These are phyloP conservation scores for Medicago arabica DNA, from an alignment of 306 rosid genomes.

Conservation along the genomic window DNA sequence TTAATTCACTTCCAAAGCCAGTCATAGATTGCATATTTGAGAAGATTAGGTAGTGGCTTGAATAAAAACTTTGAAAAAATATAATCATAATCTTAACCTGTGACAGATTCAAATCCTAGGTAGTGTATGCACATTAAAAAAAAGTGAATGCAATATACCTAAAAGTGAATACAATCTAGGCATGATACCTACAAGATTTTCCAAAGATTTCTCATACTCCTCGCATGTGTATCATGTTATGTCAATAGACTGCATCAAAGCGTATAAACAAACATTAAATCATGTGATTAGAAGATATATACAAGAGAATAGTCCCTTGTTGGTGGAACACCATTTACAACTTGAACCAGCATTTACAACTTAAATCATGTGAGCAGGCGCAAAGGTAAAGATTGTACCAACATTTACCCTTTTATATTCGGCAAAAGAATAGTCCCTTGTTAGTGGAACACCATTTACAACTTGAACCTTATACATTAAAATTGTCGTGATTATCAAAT, in stretches of 20 bases:
- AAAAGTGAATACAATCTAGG: conserved; percentile 16
- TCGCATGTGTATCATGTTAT: conserved; percentile 82
- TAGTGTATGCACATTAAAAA: too few relatives aligned
- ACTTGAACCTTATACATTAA: conserved; percentile 72
- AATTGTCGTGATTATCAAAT: conserved; percentile 9
- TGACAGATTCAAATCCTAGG: too few relatives aligned
- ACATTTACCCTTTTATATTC: conserved; percentile 83
- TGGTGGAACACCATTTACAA: too few relatives aligned
- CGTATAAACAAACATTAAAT: conserved; percentile 42
- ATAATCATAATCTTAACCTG: too few relatives aligned
- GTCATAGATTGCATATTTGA: too few relatives aligned
- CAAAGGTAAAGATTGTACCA: not conserved
- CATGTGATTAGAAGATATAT: not conserved
- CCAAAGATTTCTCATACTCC: conserved; percentile 82
- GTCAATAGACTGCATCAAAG: conserved; percentile 76
- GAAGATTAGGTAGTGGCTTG: too few relatives aligned
- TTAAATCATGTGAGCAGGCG: too few relatives aligned
- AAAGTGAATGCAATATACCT: too few relatives aligned
- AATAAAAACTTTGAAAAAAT: too few relatives aligned
- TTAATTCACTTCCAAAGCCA: too few relatives aligned
- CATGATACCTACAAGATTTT: conserved; percentile 78
- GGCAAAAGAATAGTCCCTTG: conserved; percentile 94
- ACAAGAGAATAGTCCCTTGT: too few relatives aligned
- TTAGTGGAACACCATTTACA: conserved; percentile 82
- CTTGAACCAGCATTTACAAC: too few relatives aligned